These are phyloP conservation scores for Gonapodya prolifera DNA, from an alignment of 192 early-diverging fungal species.

Conservation along the genomic window DNA sequence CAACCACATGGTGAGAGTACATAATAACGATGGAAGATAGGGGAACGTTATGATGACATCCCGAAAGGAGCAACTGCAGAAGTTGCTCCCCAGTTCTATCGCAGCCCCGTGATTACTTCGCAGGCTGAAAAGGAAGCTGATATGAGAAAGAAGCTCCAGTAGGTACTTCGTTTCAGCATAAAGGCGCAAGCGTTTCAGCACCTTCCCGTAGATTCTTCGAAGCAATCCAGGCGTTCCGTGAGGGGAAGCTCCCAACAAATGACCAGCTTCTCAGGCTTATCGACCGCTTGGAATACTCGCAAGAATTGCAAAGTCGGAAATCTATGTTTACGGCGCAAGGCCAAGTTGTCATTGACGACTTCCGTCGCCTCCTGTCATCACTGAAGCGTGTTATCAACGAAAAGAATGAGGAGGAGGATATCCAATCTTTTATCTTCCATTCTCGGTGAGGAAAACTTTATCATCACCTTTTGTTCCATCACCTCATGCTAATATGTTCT, in stretches of 20 bases:
- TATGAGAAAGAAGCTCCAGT: not conserved
- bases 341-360: constrained; percentile 8
- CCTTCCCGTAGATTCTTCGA: constrained; percentile 10
- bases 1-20: no score
- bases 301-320: not conserved
- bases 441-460: no score
- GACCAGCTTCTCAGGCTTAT: constrained; percentile 17
- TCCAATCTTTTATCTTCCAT: constrained; percentile 11
- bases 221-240: constrained; percentile 15
- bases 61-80: not conserved
- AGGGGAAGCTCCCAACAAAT: constrained; percentile 29
- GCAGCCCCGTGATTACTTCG: not conserved
- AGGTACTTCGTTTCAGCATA: no score
- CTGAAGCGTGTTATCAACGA: constrained; percentile 13
- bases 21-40: no score
- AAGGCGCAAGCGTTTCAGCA: no score
- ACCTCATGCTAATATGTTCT: no score
- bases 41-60: no score
- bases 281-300: constrained; percentile 7
- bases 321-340: constrained; percentile 8
- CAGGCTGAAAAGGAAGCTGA: not conserved
- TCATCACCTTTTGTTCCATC: no score
- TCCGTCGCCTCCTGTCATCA: constrained; percentile 9
- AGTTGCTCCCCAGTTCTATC: not conserved
- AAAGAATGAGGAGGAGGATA: constrained; percentile 24